Evolutionary conservation across 23 red algal species (phyloP).

Genomic region (Gracilaria gracilis): DNA sequence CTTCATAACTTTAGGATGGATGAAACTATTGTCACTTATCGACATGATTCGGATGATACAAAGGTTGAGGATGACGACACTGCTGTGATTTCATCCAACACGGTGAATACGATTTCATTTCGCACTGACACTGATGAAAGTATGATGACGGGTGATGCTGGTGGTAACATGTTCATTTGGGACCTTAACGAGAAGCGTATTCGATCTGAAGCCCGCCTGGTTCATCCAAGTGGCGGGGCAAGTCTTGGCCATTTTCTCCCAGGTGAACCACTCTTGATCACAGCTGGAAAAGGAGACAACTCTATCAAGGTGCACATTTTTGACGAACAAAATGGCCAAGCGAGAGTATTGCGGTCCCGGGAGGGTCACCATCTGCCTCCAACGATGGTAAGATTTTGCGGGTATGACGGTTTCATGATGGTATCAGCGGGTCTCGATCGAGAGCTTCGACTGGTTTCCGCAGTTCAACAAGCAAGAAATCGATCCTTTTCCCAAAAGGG

Average conservation of each 20-base stretch:
- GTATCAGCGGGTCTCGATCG: conserved; percentile 87
- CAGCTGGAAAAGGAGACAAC: conserved; percentile 86
- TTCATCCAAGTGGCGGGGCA: conserved; percentile 81
- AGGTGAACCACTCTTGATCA: conserved; percentile 82
- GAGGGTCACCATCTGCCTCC: conserved; percentile 89
- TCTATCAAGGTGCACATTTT: conserved; percentile 92
- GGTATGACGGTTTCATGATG: conserved; percentile 87
- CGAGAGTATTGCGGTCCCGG: conserved; percentile 81
- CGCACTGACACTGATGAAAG: conserved; percentile 79
- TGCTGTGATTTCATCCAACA: not conserved
- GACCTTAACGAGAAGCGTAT: conserved; percentile 74
- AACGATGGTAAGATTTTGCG: conserved; percentile 77
- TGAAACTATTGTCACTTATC: conserved; percentile 61
- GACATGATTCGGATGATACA: conserved; percentile 26
- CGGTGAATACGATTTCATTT: conserved; percentile 78
- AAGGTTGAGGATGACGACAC: not conserved
- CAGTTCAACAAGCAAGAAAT: conserved; percentile 77
- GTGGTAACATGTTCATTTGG: conserved; percentile 83
- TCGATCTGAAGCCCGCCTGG: conserved; percentile 40
- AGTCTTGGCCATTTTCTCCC: conserved; percentile 67
- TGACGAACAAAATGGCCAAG: conserved; percentile 63
- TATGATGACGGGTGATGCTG: conserved; percentile 66
- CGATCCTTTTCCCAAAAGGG: conserved; percentile 78
- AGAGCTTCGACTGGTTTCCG: conserved; percentile 79
- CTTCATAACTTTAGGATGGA: conserved; percentile 80